Evolutionary conservation across 768 basidiomycete genomes (phyloP), one percentile per base, ranked within the genome.

Genomic region (Mycena chlorophos): DNA sequence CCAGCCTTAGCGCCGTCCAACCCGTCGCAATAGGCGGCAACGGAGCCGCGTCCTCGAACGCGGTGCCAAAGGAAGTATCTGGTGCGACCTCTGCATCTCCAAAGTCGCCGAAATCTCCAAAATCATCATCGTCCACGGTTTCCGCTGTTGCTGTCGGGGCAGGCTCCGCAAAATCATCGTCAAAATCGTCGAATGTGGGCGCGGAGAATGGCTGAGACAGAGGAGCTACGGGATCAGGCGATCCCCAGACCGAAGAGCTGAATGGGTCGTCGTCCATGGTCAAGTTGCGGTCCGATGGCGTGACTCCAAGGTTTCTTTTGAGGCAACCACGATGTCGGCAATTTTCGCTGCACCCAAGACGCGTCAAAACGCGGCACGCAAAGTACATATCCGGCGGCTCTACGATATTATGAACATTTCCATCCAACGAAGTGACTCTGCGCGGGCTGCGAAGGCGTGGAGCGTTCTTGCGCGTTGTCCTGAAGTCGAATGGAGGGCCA

Each of bases 91-190:
- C 66, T 68, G 79, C 84, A 59, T 89, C 89, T 63, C 85, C 90
- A 69, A 93, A 93, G 65, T 94, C 93, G 17, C 87, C 91, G 70
- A 93, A 93, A 62, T 93, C 91, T 48, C 85, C 89, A 70, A 91
- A 91, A 55, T 91, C 89, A 62, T 91, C 92, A 43, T 89, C 87
- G 14, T 75, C 79, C 2, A 62, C 71, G 34, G 72, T 74, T n/a
- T 71, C 75, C 16, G 78, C 77, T 50, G 64, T 63, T 26, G 76
- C 73, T 2, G 71, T 71, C 29, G 81, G 81, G 59, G 66, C 66
- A 43, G 76, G 65, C 5, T 69, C 74, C 38, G 79, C 82, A 68
- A 88, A 87, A 43, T 43, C 40, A 54, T 84, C 84, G 55, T 86
- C 80, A 63, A 85, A 85, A 51, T 84, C 83, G 53, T 86, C 81